Evolutionary conservation across 306 rosid genomes (phyloP).

Genomic region (Lithocarpus polystachyus): DNA sequence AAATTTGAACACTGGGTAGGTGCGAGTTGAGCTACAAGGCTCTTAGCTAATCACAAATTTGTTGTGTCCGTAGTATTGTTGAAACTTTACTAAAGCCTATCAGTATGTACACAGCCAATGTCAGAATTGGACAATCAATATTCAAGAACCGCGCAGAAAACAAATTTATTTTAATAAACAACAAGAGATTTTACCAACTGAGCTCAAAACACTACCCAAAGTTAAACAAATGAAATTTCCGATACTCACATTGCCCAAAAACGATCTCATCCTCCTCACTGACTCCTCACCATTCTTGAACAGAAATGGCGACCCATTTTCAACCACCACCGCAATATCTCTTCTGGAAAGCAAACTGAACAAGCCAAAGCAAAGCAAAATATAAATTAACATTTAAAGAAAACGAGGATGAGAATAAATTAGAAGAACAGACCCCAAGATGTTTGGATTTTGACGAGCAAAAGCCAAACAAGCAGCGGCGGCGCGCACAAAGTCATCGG

Average conservation of each 20-base stretch:
- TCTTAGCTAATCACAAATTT: too few species aligned
- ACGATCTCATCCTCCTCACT: conserved; percentile 45
- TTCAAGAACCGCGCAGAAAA: background rate
- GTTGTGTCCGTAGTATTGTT: too few species aligned
- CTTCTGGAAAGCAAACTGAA: conserved; percentile 67
- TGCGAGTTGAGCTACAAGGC: too few species aligned
- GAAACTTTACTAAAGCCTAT: background rate
- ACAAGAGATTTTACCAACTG: too few species aligned
- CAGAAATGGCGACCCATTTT: conserved; percentile 55
- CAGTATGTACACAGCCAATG: background rate
- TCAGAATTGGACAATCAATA: background rate
- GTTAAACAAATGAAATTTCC: background rate
- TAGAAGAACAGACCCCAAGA: conserved; percentile 47
- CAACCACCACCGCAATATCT: conserved; percentile 60
- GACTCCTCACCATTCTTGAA: conserved; percentile 52
- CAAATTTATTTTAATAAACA: background rate
- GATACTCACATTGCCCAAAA: conserved; percentile 55
- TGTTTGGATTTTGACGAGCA: conserved; percentile 53
- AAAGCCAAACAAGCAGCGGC: conserved; percentile 62
- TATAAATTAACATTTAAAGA: background rate
- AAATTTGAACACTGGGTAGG: too few species aligned
- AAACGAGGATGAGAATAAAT: background rate
- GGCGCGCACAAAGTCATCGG: conserved; percentile 34
- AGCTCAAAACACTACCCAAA: too few species aligned
- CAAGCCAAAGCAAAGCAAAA: background rate